Evolutionary conservation across 2,329 filamentous ascomycete species (phyloP).

Genomic region (Lecanicillium sp.): DNA sequence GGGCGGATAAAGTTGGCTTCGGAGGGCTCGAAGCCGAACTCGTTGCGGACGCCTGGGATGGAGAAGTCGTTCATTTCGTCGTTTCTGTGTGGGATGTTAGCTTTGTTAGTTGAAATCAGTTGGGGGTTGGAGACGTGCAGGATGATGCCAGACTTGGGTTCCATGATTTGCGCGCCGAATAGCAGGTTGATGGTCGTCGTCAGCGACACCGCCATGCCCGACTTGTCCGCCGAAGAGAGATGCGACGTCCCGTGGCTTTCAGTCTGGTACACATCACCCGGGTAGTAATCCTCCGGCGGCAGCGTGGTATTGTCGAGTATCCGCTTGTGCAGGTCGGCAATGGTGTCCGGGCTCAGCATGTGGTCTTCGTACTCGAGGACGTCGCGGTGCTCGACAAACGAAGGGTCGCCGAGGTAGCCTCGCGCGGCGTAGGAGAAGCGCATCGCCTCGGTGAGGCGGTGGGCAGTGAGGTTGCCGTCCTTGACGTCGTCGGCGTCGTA

Average conservation of each 20-base stretch:
- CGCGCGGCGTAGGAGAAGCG: slow-evolving; percentile 80
- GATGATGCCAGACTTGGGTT: slow-evolving; percentile 75
- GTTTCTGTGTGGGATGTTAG: slow-evolving; percentile 29
- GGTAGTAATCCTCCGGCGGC: slow-evolving; percentile 67
- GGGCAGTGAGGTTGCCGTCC: slow-evolving; percentile 60
- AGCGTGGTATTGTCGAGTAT: slow-evolving; percentile 69
- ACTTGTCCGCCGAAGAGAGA: slow-evolving; percentile 61
- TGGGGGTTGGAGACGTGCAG: slow-evolving; percentile 41
- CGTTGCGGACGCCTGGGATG: slow-evolving; percentile 68
- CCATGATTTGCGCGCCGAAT: slow-evolving; percentile 73
- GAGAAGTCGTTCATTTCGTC: slow-evolving; percentile 75
- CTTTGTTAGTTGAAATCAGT: slow-evolving; percentile 15
- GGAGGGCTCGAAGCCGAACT: slow-evolving; percentile 77
- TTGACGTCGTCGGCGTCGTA: slow-evolving; percentile 50
- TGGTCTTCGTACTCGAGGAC: slow-evolving; percentile 49
- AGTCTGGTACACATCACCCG: slow-evolving; percentile 55
- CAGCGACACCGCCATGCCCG: slow-evolving; percentile 69
- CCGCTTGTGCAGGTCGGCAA: slow-evolving; percentile 49
- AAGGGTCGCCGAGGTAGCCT: slow-evolving; percentile 74
- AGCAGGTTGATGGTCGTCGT: slow-evolving; percentile 86
- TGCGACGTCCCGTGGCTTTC: slow-evolving; percentile 70
- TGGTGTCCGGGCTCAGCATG: slow-evolving; percentile 58
- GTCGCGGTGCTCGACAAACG: slow-evolving; percentile 57
- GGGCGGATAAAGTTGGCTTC: slow-evolving; percentile 75
- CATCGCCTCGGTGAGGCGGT: slow-evolving; percentile 81